A percentile compares a stretch with the other conserved stretches of the same genome.
These are phyloP conservation scores for Coriaria nepalensis DNA, from an alignment of 306 rosid species.

Conservation along the genomic window DNA sequence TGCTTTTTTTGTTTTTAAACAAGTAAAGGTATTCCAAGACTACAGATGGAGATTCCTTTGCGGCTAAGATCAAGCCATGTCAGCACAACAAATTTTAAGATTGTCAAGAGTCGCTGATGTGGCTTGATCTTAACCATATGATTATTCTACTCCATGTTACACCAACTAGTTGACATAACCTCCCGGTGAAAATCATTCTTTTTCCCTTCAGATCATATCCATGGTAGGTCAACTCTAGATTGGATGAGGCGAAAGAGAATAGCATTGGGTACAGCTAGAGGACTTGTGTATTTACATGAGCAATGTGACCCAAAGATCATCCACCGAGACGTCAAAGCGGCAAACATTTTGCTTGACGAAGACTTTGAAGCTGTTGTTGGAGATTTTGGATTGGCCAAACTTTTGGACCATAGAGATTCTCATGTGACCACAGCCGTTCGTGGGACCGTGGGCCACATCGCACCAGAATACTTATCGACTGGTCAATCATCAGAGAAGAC, in stretches of 20 bases:
- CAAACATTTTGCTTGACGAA: conserved; percentile 85
- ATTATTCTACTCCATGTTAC: background rate
- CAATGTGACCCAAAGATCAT: conserved; percentile 95
- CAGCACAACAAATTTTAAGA: too few relatives aligned
- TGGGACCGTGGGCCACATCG: conserved; percentile 92
- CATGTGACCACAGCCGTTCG: conserved; percentile 95
- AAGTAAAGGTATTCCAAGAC: background rate
- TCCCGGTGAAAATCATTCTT: background rate
- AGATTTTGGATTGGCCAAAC: conserved; percentile 94
- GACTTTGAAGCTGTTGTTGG: conserved; percentile 94
- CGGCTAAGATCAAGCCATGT: too few relatives aligned
- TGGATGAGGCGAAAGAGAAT: conserved; percentile 89
- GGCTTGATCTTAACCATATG: conserved; percentile 1
- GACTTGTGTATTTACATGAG: conserved; percentile 79
- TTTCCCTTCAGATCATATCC: conserved; percentile 1
- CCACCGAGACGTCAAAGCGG: conserved; percentile 94
- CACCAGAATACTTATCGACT: conserved; percentile 90
- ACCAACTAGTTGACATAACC: background rate
- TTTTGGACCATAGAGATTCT: conserved; percentile 85
- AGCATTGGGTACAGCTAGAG: conserved; percentile 82
- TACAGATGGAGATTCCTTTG: too few relatives aligned
- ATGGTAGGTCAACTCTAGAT: conserved; percentile 70
- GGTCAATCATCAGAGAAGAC: conserved; percentile 96
- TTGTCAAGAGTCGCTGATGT: background rate
- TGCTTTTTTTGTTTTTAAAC: too few relatives aligned